Conservation (phyloP, 2,329 filamentous ascomycete genomes). For the Fusarium sp. region DNA sequence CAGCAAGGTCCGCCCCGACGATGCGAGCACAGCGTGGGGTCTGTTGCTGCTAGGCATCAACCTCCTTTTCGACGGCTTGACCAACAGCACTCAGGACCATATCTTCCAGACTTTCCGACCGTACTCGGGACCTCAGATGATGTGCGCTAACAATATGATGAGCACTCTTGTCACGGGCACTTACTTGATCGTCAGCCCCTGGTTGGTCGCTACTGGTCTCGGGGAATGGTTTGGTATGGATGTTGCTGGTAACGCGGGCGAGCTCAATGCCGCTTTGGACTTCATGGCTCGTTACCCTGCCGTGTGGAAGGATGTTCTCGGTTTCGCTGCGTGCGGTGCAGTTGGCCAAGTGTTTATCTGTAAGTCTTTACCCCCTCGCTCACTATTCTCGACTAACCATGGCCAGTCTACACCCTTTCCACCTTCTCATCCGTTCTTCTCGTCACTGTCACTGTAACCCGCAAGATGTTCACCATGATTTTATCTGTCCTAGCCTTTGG, state of each 20-base stretch:
- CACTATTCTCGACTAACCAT: slow-evolving; percentile 27
- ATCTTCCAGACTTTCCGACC: slow-evolving; percentile 84
- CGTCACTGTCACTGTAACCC: slow-evolving; percentile 95
- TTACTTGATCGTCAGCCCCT: slow-evolving; percentile 84
- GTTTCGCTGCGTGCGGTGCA: slow-evolving; percentile 90
- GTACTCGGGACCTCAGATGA: slow-evolving; percentile 97
- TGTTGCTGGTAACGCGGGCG: slow-evolving; percentile 73
- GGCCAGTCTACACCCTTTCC: slow-evolving; percentile 84
- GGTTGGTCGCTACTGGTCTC: slow-evolving; percentile 75
- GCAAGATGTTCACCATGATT: slow-evolving; percentile 99
- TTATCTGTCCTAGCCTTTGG: slow-evolving; percentile 95
- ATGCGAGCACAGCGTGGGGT: slow-evolving; percentile 78
- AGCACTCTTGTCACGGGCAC: slow-evolving; percentile 78
- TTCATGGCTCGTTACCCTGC: slow-evolving; percentile 85
- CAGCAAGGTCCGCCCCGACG: slow-evolving; percentile 53
- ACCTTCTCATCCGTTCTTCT: slow-evolving; percentile 92
- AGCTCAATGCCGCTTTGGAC: slow-evolving; percentile 80
- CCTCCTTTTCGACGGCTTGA: slow-evolving; percentile 93
- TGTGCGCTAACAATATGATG: slow-evolving; percentile 96
- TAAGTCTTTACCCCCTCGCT: slow-evolving; percentile 52
- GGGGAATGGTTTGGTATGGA: slow-evolving; percentile 76
- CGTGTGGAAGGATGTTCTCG: slow-evolving; percentile 88
- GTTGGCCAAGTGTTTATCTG: slow-evolving; percentile 97
- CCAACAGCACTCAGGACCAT: slow-evolving; percentile 96
- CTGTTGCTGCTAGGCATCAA: slow-evolving; percentile 88